Base-by-base conservation (phyloP, 768 basidiomycete genomes). In the Sarcodon sp. region DNA sequence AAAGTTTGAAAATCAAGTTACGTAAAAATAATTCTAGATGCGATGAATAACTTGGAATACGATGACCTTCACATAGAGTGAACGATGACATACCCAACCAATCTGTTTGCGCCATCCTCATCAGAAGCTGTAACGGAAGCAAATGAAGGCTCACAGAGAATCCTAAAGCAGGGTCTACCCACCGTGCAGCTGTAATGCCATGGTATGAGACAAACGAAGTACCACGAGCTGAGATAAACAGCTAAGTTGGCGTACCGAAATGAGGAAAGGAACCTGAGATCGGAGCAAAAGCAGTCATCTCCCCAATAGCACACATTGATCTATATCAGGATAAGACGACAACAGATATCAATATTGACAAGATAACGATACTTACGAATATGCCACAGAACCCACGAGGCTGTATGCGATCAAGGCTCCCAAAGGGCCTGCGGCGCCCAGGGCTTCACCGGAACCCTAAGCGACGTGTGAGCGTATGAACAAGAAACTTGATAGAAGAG, bases 231-330 rank as follows among this genome's bases (percentile, higher is more conserved):
- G 39, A 27, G 39, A 41, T 15, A 41, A 4, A 41, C 8, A 27
- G n/a, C n/a, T n/a, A n/a, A n/a, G 21, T 27, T 27, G 21, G 21
- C 7, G 8, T 41, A 41, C 39, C 39, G 13, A 41, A 41, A 13
- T 16, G 44, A 15, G 33, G 33, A 15, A 45, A 45, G 32, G 44
- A 45, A 8, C 44, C 33, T 6, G 65, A 62, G 51, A 65, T 59
- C 1, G 65, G 64, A 6, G 61, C 64, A 47, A 57, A 61, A 27
- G 59, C 58, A 13, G 63, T 60, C 64, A 65, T 62, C 51, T 66
- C 64, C n/a, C 63, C 64, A 10, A 65, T 49, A 10, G 57, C 58
- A 31, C 59, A 55, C 44, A 65, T 55, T 45, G 53, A 41, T 9
- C 46, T 49, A 21, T 15, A 32, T 4, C 21, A 27, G 21, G 21